Percentiles rank a stretch among this genome's conserved stretches.
Evolutionary conservation across 2,329 filamentous ascomycete genomes (phyloP).

Genomic region (Fusarium protoensiforme): DNA sequence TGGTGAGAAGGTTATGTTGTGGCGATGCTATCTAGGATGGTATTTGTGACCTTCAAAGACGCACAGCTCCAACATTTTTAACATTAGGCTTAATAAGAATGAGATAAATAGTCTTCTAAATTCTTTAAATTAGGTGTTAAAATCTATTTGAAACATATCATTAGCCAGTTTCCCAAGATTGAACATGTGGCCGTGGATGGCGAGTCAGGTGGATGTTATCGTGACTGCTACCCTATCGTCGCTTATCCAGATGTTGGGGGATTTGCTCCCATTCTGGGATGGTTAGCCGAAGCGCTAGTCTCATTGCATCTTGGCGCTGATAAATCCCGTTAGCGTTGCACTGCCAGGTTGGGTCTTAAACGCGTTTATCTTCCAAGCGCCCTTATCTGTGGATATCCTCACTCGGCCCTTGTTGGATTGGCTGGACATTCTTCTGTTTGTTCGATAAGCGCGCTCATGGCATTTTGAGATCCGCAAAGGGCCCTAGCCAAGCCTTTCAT

Average conservation of each 20-base stretch:
- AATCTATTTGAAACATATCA: not conserved
- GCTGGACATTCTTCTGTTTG: not conserved
- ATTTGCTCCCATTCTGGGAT: not conserved
- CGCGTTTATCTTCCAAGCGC: not conserved
- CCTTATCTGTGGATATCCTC: not conserved
- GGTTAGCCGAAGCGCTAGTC: not conserved
- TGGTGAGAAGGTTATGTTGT: not conserved
- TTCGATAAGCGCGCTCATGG: not conserved
- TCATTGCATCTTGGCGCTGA: not conserved
- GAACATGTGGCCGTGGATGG: not conserved
- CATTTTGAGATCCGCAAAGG: not conserved
- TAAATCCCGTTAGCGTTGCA: not conserved
- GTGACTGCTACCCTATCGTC: not conserved
- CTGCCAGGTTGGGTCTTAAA: too few species aligned
- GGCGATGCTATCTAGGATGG: not conserved
- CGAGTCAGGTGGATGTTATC: not conserved
- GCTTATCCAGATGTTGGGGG: not conserved
- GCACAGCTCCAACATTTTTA: not conserved
- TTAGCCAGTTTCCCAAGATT: not conserved
- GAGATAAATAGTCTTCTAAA: not conserved
- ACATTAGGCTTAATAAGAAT: not conserved
- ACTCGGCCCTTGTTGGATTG: not conserved
- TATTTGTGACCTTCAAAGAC: not conserved
- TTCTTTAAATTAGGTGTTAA: not conserved
- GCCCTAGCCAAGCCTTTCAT: not conserved